Conservation (phyloP, 2,329 filamentous ascomycete species). For the Akanthomyces muscarius region DNA sequence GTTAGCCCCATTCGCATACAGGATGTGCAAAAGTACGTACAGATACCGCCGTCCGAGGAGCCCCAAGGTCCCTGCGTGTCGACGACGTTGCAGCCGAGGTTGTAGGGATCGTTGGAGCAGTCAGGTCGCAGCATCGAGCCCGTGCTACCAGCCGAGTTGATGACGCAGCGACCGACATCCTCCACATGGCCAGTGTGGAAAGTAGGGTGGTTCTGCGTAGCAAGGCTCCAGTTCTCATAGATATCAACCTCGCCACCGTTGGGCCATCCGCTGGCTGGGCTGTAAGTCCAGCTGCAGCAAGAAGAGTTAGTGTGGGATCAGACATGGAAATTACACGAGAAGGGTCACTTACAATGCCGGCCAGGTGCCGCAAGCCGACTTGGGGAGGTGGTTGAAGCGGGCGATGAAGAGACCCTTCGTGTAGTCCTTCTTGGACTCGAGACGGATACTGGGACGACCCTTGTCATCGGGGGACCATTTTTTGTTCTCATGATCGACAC, state of each 20-base stretch:
- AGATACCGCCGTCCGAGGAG: constrained; percentile 36
- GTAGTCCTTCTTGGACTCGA: constrained; percentile 61
- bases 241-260: constrained; percentile 62
- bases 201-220: constrained; percentile 52
- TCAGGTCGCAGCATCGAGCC: neutral
- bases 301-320: neutral
- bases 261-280: constrained; percentile 51
- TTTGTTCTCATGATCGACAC: constrained; percentile 30
- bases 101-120: constrained; percentile 25
- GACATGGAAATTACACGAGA: neutral
- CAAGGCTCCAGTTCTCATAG: constrained; percentile 61
- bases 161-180: constrained; percentile 32
- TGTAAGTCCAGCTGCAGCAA: constrained; percentile 43
- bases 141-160: constrained; percentile 32
- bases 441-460: constrained; percentile 55
- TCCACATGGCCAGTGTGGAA: constrained; percentile 46
- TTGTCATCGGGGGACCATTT: constrained; percentile 20
- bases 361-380: constrained; percentile 64
- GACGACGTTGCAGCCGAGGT: constrained; percentile 39
- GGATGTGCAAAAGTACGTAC: constrained; percentile 34
- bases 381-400: constrained; percentile 66
- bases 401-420: constrained; percentile 64
- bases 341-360: constrained; percentile 56
- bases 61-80: constrained; percentile 39
- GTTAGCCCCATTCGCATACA: neutral